Conservation (phyloP, 2,329 filamentous ascomycete species). For the Talaromyces pinophilus region DNA sequence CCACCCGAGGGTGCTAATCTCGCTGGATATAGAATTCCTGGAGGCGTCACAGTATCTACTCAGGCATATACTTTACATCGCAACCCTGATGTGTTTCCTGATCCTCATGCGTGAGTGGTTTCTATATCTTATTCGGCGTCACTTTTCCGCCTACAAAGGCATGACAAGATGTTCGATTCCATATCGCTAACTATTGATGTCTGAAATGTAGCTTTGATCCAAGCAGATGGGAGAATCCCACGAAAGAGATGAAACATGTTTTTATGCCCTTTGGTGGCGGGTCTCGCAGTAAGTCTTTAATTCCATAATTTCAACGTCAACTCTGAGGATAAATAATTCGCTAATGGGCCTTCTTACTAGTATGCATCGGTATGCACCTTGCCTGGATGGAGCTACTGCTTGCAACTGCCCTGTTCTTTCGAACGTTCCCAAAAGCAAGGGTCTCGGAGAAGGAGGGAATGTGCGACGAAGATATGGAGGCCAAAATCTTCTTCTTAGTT, state of each 20-base stretch:
- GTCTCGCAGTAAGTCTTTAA: conserved; percentile 47
- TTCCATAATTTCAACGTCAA: neutral
- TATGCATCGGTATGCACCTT: conserved; percentile 68
- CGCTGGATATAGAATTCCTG: conserved; percentile 48
- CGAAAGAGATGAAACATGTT: conserved; percentile 48
- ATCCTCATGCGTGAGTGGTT: conserved; percentile 6
- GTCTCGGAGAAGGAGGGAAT: conserved; percentile 22
- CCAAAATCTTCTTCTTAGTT: conserved; percentile 48
- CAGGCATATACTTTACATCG: conserved; percentile 57
- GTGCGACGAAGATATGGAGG: conserved; percentile 42
- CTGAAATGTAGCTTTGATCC: conserved; percentile 46
- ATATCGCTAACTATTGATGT: conserved; percentile 19
- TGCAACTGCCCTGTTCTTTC: conserved; percentile 53
- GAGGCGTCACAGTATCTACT: conserved; percentile 54
- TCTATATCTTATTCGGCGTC: neutral
- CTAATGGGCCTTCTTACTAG: neutral
- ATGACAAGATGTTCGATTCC: conserved; percentile 32
- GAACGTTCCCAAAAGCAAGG: conserved; percentile 23
- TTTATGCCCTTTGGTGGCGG: conserved; percentile 70
- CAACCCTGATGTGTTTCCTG: conserved; percentile 41
- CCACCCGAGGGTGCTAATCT: conserved; percentile 49
- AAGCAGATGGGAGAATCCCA: conserved; percentile 49
- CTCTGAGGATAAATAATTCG: neutral
- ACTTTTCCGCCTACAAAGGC: neutral
- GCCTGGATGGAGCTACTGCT: conserved; percentile 59